Evolutionary conservation across 495 filamentous ascomycete genomes (phyloP).

Genomic region (Xylaria bambusicola): DNA sequence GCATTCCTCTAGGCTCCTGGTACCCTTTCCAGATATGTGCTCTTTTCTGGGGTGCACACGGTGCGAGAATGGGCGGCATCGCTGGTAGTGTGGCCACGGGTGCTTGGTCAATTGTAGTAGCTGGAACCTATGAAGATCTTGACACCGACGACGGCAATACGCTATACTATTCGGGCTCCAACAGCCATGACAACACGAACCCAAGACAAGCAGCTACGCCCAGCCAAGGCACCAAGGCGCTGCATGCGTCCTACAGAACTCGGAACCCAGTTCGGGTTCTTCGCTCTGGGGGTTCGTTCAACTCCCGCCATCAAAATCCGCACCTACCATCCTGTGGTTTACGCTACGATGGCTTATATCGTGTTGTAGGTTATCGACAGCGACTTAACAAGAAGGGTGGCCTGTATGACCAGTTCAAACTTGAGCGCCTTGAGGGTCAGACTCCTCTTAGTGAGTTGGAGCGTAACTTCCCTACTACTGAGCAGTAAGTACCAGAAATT

Average conservation of each 20-base stretch:
- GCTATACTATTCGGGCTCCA: conserved; percentile 50
- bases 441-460: conserved; percentile 24
- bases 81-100: conserved; percentile 38
- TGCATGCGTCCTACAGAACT: conserved; percentile 33
- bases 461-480: conserved; percentile 25
- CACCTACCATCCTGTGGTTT: conserved; percentile 45
- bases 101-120: conserved; percentile 48
- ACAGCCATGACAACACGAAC: conserved; percentile 33
- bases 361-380: conserved; percentile 28
- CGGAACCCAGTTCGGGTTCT: conserved; percentile 49
- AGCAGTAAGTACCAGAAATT: conserved; percentile 7
- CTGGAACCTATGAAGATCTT: conserved; percentile 43
- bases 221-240: conserved; percentile 36
- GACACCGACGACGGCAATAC: conserved; percentile 48
- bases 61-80: conserved; percentile 47
- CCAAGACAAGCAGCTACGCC: conserved; percentile 14
- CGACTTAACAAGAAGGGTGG: conserved; percentile 27
- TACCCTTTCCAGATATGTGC: conserved; percentile 52
- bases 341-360: conserved; percentile 57
- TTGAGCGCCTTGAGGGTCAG: conserved; percentile 39
- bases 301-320: conserved; percentile 3
- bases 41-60: conserved; percentile 54
- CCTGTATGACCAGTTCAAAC: conserved; percentile 46
- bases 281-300: conserved; percentile 30
- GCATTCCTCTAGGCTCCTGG: conserved; percentile 49